phyloP scores from a whole-genome alignment of 306 rosid genomes.

The Begonia fuchsioides region DNA sequence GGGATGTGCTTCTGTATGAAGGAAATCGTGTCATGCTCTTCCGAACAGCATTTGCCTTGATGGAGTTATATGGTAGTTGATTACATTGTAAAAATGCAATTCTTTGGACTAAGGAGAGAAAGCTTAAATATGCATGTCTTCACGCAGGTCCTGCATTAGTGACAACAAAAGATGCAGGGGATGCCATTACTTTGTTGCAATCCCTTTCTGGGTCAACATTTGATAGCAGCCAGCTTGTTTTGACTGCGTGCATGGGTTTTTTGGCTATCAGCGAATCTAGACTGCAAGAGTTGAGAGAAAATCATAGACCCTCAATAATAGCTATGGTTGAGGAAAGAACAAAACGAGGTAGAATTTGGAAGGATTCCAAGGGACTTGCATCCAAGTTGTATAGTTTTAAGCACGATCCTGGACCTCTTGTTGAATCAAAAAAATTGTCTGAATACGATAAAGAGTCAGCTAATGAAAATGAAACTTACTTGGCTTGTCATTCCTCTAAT shows the following conservation, averaged over 20 bases:
- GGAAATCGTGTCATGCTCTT: conserved; percentile 93
- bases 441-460: conserved; percentile 20
- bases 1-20: conserved; percentile 91
- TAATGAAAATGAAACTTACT: conserved; percentile 16
- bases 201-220: conserved; percentile 82
- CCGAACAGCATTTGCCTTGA: conserved; percentile 78
- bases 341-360: conserved; percentile 45
- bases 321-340: conserved; percentile 58
- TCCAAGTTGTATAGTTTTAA: conserved; percentile 84
- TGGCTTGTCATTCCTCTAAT: conserved; percentile 25
- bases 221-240: conserved; percentile 91
- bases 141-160: conserved; percentile 61
- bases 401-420: conserved; percentile 37
- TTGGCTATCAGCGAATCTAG: conserved; percentile 64
- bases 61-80: conserved; percentile 81
- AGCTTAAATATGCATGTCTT: conserved; percentile 6
- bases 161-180: conserved; percentile 91
- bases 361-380: conserved; percentile 80
- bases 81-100: conserved; percentile 9
- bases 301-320: conserved; percentile 66
- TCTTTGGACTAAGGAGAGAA: not conserved
- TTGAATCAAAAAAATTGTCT: conserved; percentile 27
- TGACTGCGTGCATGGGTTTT: conserved; percentile 91
- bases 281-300: conserved; percentile 59
- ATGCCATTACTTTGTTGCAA: conserved; percentile 73